Percentiles rank a stretch among this genome's conserved stretches.
phyloP scores from a whole-genome alignment of 176 grass and related monocot species.

The Ampelocalamus luodianensis region DNA sequence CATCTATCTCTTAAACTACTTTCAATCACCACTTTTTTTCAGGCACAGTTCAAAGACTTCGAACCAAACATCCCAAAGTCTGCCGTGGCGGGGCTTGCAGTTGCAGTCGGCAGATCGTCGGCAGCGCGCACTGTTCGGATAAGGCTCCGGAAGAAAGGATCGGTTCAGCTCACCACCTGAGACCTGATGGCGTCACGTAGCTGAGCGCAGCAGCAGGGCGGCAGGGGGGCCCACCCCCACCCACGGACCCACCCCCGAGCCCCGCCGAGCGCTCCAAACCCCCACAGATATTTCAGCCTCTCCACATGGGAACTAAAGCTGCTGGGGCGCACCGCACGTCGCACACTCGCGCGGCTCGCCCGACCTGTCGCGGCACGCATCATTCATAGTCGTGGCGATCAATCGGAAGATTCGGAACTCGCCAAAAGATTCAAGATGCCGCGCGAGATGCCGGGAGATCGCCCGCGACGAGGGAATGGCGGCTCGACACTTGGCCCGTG shows the following conservation, averaged over 20 bases:
- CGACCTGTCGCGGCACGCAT: neutral
- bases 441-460: neutral
- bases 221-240: too few relatives aligned
- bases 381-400: neutral
- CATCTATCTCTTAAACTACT: too few relatives aligned
- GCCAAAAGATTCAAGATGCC: slow-evolving; percentile 1
- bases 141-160: neutral
- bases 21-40: too few relatives aligned
- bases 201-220: neutral
- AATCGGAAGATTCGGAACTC: neutral
- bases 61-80: too few relatives aligned
- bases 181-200: slow-evolving; percentile 31
- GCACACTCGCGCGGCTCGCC: neutral
- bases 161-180: slow-evolving; percentile 27
- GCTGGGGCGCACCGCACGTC: neutral
- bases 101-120: slow-evolving; percentile 27
- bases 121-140: slow-evolving; percentile 37
- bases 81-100: slow-evolving; percentile 28
- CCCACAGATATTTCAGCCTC: neutral
- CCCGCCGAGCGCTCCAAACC: neutral
- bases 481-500: slow-evolving; percentile 34
- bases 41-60: too few relatives aligned
- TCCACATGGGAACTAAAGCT: neutral
- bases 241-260: too few relatives aligned
- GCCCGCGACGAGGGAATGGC: neutral